A percentile compares a stretch with the other conserved stretches of the same genome.
These are phyloP conservation scores for Cercophora samala DNA, from an alignment of 495 filamentous ascomycete genomes.

Conservation along the genomic window DNA sequence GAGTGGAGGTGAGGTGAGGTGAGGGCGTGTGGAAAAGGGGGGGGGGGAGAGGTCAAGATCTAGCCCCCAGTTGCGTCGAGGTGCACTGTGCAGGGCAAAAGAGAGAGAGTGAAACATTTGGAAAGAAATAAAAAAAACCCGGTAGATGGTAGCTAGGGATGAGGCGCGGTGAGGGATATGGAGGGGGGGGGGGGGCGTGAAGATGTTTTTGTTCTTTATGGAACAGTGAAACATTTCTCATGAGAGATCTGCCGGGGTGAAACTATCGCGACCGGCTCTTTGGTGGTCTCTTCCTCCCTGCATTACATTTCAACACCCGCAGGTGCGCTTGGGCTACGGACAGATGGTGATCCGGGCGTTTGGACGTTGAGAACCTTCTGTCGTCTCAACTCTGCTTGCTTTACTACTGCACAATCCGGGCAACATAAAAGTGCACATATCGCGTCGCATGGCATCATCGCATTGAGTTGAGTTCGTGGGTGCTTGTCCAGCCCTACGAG, in stretches of 20 bases:
- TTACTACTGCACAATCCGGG: too few species aligned
- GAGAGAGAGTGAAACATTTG: neutral
- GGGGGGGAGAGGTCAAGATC: neutral
- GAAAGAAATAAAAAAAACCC: neutral
- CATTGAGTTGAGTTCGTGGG: neutral
- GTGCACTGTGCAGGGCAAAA: neutral
- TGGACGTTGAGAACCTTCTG: neutral
- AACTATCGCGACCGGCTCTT: neutral
- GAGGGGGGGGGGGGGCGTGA: neutral
- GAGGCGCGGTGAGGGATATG: neutral
- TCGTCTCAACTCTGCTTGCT: too few species aligned
- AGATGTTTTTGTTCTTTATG: neutral
- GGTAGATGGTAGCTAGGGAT: neutral
- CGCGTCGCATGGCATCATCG: neutral
- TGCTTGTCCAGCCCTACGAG: neutral
- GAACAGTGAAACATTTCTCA: neutral
- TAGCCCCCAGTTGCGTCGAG: neutral
- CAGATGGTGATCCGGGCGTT: constrained; percentile 2
- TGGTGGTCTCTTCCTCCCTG: neutral
- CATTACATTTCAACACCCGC: neutral
- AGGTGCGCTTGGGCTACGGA: neutral
- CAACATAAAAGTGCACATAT: too few species aligned
- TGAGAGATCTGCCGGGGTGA: constrained; percentile 3
- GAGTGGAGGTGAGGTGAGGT: too few species aligned
- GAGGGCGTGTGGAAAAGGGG: neutral